These are phyloP conservation scores for Pseudotsuga menziesii DNA, from an alignment of 75 land plant genomes.

Conservation along the genomic window DNA sequence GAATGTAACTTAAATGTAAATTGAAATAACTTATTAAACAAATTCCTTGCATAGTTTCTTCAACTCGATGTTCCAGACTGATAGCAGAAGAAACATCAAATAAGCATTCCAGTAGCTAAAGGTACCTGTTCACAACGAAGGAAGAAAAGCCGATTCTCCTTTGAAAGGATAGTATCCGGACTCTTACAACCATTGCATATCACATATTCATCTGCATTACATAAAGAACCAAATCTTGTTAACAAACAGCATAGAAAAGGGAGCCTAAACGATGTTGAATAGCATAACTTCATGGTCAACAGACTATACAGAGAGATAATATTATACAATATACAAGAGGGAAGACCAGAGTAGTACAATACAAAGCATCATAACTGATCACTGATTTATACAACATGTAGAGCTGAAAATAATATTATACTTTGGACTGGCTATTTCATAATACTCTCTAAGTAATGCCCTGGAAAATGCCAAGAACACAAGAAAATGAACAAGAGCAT, in stretches of 20 bases:
- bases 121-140: slow-evolving; percentile 86
- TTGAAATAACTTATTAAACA: background rate
- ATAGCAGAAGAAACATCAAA: background rate
- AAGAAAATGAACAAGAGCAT: background rate
- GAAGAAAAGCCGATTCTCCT: slow-evolving; percentile 87
- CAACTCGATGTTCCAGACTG: background rate
- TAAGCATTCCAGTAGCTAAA: background rate
- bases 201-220: slow-evolving; percentile 77
- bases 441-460: background rate
- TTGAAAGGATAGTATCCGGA: slow-evolving; percentile 87
- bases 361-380: no score
- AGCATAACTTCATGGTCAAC: no score
- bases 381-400: no score
- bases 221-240: slow-evolving; percentile 2
- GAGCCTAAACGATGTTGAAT: background rate
- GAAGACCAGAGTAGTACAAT: no score
- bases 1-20: background rate
- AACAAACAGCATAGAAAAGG: background rate
- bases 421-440: background rate
- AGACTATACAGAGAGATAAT: no score
- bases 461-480: background rate
- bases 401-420: no score
- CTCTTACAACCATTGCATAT: slow-evolving; percentile 92
- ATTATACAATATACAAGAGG: no score
- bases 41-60: background rate